A percentile compares a stretch with the other conserved stretches of the same genome.
Conservation (phyloP, 169 alveolate species). For the Plasmodium knowlesi region DNA sequence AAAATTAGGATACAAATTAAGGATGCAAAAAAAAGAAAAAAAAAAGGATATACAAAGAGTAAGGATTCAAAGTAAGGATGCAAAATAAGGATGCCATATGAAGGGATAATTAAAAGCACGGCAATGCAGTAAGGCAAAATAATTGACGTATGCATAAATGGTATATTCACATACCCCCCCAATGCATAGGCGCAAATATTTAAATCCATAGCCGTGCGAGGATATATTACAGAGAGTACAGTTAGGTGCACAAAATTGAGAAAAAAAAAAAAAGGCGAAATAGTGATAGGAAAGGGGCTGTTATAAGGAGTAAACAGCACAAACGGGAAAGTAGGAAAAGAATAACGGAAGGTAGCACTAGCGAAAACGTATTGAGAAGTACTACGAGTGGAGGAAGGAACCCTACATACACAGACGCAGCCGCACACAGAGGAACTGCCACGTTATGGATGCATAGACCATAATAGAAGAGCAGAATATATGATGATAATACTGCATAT, state of each 20-base stretch:
- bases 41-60: no score
- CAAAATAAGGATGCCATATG: neutral
- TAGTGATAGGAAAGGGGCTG: neutral
- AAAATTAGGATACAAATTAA: neutral
- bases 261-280: constrained; percentile 18
- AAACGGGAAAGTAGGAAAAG: neutral
- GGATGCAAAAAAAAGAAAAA: neutral
- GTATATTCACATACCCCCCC: neutral
- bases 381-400: neutral
- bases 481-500: constrained; percentile 12
- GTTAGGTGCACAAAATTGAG: neutral
- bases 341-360: neutral
- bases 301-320: neutral
- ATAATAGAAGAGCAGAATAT: neutral
- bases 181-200: neutral
- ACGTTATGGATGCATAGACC: neutral
- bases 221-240: neutral
- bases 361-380: neutral
- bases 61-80: neutral
- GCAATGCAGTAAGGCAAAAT: neutral
- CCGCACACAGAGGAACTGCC: constrained; percentile 10
- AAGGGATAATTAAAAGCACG: neutral
- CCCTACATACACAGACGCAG: neutral
- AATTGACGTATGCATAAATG: neutral
- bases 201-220: neutral